phyloP scores from a whole-genome alignment of 1,284 basidiomycete species.

The Rhodotorula sp. region DNA sequence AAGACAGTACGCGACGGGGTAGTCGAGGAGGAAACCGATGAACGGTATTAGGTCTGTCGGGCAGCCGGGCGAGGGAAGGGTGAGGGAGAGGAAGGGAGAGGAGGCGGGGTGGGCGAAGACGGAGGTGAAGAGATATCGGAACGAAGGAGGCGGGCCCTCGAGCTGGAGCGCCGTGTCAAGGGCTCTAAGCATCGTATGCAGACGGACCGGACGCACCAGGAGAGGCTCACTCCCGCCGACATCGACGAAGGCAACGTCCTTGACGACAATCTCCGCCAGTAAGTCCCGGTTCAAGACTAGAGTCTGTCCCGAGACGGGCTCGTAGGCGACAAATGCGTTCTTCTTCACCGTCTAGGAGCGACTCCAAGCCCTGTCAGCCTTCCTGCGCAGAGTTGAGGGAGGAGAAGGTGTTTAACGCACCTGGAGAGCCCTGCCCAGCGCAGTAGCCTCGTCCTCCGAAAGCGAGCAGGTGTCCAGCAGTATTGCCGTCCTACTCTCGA shows the following conservation, averaged over 20 bases:
- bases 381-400: too few species aligned
- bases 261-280: not conserved
- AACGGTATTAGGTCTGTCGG: conserved; percentile 1
- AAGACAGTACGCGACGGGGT: conserved; percentile 12
- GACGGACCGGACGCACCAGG: not conserved
- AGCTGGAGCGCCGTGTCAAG: not conserved
- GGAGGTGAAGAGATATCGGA: not conserved
- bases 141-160: not conserved
- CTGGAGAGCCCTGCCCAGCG: not conserved
- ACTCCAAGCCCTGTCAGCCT: not conserved
- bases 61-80: not conserved
- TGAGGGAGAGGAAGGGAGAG: not conserved
- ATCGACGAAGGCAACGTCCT: conserved; percentile 2
- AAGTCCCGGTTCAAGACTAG: conserved; percentile 1
- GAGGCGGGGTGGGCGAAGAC: not conserved
- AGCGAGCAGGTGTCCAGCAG: conserved; percentile 16
- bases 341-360: too few species aligned
- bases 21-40: conserved; percentile 22
- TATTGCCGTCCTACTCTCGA: not conserved
- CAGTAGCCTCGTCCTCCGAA: not conserved
- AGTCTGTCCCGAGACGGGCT: conserved; percentile 8
- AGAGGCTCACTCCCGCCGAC: not conserved
- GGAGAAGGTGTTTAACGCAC: not conserved
- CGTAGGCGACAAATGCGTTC: not conserved
- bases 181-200: rapidly evolving